Percentiles rank a stretch among this genome's conserved stretches.
phyloP scores from a whole-genome alignment of 2,329 filamentous ascomycete species.

The Ceratocystis albifundus region DNA sequence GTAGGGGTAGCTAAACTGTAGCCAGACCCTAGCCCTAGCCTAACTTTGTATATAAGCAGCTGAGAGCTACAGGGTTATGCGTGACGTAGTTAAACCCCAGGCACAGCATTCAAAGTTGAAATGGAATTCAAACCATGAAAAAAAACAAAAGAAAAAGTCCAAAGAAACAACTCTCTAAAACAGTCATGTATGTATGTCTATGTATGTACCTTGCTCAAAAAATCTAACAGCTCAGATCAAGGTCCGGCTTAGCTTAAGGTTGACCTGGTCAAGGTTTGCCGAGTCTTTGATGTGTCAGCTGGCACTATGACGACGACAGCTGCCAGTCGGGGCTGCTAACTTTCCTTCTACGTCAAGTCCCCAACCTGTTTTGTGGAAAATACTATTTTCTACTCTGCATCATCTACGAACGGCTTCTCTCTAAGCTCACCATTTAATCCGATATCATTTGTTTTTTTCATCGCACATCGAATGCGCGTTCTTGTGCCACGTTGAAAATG shows the following conservation, averaged over 20 bases:
- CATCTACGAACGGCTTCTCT: not conserved
- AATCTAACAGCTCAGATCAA: too few species aligned
- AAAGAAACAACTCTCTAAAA: not conserved
- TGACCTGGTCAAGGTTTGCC: not conserved
- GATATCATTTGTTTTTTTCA: not conserved
- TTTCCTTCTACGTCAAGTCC: not conserved
- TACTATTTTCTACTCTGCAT: not conserved
- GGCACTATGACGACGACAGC: too few species aligned
- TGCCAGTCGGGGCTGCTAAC: too few species aligned
- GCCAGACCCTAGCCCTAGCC: too few species aligned
- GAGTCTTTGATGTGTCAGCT: not conserved
- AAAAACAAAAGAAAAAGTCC: not conserved
- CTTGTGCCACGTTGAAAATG: not conserved
- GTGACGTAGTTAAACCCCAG: not conserved
- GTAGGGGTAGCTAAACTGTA: not conserved
- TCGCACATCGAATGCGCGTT: not conserved
- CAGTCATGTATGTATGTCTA: too few species aligned
- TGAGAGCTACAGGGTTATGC: not conserved
- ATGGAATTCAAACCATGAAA: not conserved
- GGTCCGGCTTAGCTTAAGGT: too few species aligned
- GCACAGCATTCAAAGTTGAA: not conserved
- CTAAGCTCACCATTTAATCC: not conserved
- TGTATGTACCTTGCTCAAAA: too few species aligned
- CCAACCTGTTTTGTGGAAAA: not conserved
- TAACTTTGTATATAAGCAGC: not conserved